Percentiles rank a stretch among this genome's conserved stretches.
phyloP scores from a whole-genome alignment of 2,329 filamentous ascomycete genomes.

The Neocucurbitaria cava region DNA sequence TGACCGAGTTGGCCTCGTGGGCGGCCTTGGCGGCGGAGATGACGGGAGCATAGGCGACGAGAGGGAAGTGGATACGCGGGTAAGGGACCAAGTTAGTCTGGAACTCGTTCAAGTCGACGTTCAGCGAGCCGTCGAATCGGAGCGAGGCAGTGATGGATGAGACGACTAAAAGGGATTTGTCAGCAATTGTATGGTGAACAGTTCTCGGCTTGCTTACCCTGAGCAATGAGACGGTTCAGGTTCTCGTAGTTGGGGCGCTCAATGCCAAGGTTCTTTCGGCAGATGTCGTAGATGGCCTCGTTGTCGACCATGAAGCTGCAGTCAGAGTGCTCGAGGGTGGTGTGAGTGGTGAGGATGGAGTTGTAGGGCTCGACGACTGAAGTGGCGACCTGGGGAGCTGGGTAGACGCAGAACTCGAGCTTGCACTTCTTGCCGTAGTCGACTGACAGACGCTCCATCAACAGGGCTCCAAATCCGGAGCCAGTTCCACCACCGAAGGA shows the following conservation, averaged over 20 bases:
- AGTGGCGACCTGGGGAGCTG: conserved; percentile 94
- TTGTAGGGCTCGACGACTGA: conserved; percentile 99
- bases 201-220: conserved; percentile 66
- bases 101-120: conserved; percentile 99
- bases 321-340: conserved; percentile 98
- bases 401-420: conserved; percentile 99
- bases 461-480: conserved; percentile 95
- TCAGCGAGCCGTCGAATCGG: conserved; percentile 97
- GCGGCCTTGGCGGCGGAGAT: conserved; percentile 94
- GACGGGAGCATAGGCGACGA: conserved; percentile 94
- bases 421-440: conserved; percentile 99
- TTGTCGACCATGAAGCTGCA: conserved; percentile 99
- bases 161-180: conserved; percentile 69
- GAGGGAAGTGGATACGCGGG: conserved; percentile 98
- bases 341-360: conserved; percentile 98
- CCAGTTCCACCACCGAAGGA: conserved; percentile 99
- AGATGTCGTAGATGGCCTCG: conserved; percentile 99
- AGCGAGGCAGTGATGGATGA: conserved; percentile 98
- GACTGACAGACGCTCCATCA: conserved; percentile 98
- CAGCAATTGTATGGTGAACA: conserved; percentile 1
- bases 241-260: conserved; percentile 99
- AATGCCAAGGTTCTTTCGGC: conserved; percentile 94
- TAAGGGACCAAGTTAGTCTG: conserved; percentile 99
- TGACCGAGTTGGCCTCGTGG: conserved; percentile 97
- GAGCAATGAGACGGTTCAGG: conserved; percentile 97